These are phyloP conservation scores for Sedum album DNA, from an alignment of 164 flowering plant genomes.

Conservation along the genomic window DNA sequence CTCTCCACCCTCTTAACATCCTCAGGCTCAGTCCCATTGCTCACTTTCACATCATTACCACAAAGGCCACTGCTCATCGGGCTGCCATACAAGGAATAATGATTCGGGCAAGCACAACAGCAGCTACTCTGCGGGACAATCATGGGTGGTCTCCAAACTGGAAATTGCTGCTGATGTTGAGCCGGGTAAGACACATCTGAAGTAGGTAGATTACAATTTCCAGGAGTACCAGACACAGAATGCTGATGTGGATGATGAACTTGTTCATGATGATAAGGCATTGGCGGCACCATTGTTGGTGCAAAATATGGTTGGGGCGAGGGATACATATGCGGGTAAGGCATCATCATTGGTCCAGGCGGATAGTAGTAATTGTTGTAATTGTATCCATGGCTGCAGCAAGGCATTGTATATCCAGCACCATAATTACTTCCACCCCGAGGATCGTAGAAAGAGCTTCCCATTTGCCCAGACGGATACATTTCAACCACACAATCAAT, in stretches of 20 bases:
- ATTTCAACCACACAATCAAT: too few species aligned
- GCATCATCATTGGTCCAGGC: background rate
- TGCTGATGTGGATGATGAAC: background rate
- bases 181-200: background rate
- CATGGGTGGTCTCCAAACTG: background rate
- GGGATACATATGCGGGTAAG: background rate
- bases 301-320: background rate
- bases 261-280: background rate
- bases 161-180: background rate
- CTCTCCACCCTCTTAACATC: slow-evolving; percentile 12
- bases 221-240: background rate
- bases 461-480: background rate
- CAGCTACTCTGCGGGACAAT: slow-evolving; percentile 11
- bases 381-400: background rate
- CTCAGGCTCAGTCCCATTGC: slow-evolving; percentile 46
- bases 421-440: background rate
- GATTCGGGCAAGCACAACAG: slow-evolving; percentile 53
- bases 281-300: background rate
- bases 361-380: background rate
- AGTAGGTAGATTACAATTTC: background rate
- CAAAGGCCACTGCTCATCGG: slow-evolving; percentile 8
- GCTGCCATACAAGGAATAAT: slow-evolving; percentile 6
- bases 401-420: background rate
- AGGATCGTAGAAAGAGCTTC: background rate
- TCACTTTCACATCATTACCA: slow-evolving; percentile 21